A percentile compares a stretch with the other conserved stretches of the same genome.
Conservation (phyloP, 2,329 filamentous ascomycete species). For the Phialemoniopsis sp. region DNA sequence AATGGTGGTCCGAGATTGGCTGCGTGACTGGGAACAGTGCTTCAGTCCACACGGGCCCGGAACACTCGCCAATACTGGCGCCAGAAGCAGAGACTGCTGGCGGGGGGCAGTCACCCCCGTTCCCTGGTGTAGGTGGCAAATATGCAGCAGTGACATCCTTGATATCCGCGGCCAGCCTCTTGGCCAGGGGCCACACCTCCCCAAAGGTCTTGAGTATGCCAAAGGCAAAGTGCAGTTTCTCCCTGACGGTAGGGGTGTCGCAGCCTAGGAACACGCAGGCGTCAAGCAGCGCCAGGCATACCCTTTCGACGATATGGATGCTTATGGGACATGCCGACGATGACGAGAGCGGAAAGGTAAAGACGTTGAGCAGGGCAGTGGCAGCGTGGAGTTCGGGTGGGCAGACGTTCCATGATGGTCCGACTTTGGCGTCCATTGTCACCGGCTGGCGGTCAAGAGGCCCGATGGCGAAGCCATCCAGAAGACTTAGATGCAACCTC, state of each 20-base stretch:
- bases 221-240: slow-evolving; percentile 22
- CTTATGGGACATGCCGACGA: slow-evolving; percentile 19
- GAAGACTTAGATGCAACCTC: slow-evolving; percentile 19
- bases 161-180: slow-evolving; percentile 10
- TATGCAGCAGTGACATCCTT: slow-evolving; percentile 1
- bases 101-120: not conserved
- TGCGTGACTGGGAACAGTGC: no score
- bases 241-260: slow-evolving; percentile 21
- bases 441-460: slow-evolving; percentile 17
- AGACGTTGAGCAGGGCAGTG: slow-evolving; percentile 22
- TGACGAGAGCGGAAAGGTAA: slow-evolving; percentile 21
- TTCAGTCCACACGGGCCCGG: no score
- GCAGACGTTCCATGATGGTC: slow-evolving; percentile 19
- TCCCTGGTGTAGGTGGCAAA: not conserved
- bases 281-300: slow-evolving; percentile 23
- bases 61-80: no score
- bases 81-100: no score
- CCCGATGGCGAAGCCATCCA: slow-evolving; percentile 22
- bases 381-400: slow-evolving; percentile 24
- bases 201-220: slow-evolving; percentile 23
- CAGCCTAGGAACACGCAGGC: slow-evolving; percentile 25
- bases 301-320: slow-evolving; percentile 14
- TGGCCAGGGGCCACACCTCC: slow-evolving; percentile 26
- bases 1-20: no score
- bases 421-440: slow-evolving; percentile 19